These are phyloP conservation scores for Hypoxylon rubiginosum DNA, from an alignment of 2,329 filamentous ascomycete species.

Conservation along the genomic window DNA sequence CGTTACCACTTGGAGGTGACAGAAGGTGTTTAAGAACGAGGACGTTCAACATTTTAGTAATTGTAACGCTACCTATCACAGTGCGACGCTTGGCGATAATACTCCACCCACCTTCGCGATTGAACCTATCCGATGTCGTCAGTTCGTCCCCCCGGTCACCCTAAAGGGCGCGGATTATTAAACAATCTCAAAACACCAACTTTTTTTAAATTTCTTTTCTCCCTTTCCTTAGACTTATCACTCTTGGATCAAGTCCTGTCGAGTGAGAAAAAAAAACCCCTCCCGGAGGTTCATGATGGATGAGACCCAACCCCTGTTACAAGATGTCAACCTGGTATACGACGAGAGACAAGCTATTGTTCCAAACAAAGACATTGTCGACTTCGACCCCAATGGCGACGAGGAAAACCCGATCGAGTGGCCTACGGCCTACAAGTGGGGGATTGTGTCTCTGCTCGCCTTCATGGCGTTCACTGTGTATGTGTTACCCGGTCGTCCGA, in stretches of 20 bases:
- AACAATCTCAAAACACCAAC: not conserved
- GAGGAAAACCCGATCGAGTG: slow-evolving; percentile 67
- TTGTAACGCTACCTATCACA: not conserved
- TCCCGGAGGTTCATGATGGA: slow-evolving; percentile 50
- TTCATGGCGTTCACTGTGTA: slow-evolving; percentile 71
- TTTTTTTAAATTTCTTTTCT: not conserved
- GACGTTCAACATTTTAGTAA: not conserved
- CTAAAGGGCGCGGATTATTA: slow-evolving; percentile 19
- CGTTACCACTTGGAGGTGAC: no score
- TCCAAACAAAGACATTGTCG: slow-evolving; percentile 53
- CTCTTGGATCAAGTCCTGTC: not conserved
- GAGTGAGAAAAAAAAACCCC: not conserved
- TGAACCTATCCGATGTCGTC: slow-evolving; percentile 28
- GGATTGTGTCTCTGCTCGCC: slow-evolving; percentile 65
- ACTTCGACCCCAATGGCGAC: slow-evolving; percentile 62
- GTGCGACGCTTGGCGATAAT: slow-evolving; percentile 6
- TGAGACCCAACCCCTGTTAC: slow-evolving; percentile 53
- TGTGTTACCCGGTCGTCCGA: slow-evolving; percentile 26
- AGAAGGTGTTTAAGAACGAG: not conserved
- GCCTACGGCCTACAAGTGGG: slow-evolving; percentile 65
- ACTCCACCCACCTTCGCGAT: slow-evolving; percentile 24
- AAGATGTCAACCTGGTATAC: slow-evolving; percentile 43
- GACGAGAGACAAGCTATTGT: slow-evolving; percentile 40
- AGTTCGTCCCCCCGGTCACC: slow-evolving; percentile 13
- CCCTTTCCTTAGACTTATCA: not conserved